Conservation (phyloP, 768 basidiomycete genomes). For the Macrocybe gigantea region DNA sequence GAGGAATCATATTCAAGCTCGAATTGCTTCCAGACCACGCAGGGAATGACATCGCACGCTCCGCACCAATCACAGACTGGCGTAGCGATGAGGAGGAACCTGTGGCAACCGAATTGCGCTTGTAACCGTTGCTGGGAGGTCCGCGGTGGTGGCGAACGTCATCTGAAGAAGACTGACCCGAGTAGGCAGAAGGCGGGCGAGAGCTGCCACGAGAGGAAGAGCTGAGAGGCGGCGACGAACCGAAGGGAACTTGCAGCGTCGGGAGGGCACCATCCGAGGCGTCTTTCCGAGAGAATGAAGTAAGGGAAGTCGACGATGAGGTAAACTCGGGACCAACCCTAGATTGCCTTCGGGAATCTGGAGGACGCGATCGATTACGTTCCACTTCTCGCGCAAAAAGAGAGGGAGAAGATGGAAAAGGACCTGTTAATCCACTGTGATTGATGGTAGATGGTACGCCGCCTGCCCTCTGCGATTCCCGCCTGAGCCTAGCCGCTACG, state of each 20-base stretch:
- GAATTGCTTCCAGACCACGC: conserved; percentile 34
- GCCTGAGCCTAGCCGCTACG: conserved; percentile 51
- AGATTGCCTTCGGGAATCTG: conserved; percentile 39
- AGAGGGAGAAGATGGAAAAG: conserved; percentile 27
- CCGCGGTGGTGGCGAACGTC: conserved; percentile 36
- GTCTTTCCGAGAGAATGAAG: conserved; percentile 3
- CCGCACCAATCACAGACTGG: conserved; percentile 19
- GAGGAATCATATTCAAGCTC: conserved; percentile 28
- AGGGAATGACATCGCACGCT: conserved; percentile 28
- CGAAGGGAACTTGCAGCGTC: conserved; percentile 47
- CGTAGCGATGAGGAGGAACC: conserved; percentile 17
- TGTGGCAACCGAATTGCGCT: conserved; percentile 34
- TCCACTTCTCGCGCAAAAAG: conserved; percentile 31
- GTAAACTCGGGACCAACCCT: conserved; percentile 20
- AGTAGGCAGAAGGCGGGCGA: too few relatives aligned
- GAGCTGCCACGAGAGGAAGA: conserved; percentile 32
- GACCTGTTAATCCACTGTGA: conserved; percentile 18
- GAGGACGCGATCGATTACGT: conserved; percentile 42
- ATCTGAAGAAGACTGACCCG: conserved; percentile 42
- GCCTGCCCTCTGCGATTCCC: conserved; percentile 53
- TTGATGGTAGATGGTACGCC: conserved; percentile 23
- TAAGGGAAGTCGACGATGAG: conserved; percentile 21
- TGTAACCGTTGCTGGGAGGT: conserved; percentile 26
- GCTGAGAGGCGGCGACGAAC: conserved; percentile 47
- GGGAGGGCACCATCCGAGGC: conserved; percentile 26